Evolutionary conservation across 345 rosid genomes (phyloP), one percentile per base, ranked within the genome.

Genomic region (Salix caprea): DNA sequence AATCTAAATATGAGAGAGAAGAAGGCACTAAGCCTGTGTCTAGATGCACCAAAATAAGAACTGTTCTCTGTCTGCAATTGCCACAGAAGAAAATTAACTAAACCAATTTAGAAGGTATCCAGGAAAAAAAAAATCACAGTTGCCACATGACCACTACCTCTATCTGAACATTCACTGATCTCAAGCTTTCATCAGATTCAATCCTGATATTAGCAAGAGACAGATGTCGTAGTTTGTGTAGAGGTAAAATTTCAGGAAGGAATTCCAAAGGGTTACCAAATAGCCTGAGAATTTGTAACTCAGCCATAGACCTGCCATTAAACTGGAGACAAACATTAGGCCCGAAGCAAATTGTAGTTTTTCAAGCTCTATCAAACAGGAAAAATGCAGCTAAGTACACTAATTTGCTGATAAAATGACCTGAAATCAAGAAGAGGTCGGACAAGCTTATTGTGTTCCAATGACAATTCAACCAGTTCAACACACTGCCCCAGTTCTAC

Each of bases 401-500:
- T 67, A 26, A 58, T 75, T 34, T 62, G 76, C 72, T 76, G 64
- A 77, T 36, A 76, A 74, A 83, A 70, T 79, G 82, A 96, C 99
- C 99, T 96, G 97, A 92, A 96, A 89, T 96, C 99, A 78, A 96
- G 99, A 85, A 96, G 97, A 77, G 98, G 99, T 54, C 97, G 92
- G 64, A 96, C 83, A 73, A 96, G 97, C 84, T 88, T 94, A 86
- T 96, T 96, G 91, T 93, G 92, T 73, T 96, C 99, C 85, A 96
- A 81, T 14, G 99, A 96, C 79, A 96, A 79, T 74, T 96, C 99
- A 80, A 91, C 89, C 67, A 96, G 83, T 79, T 85, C 83, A 30
- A 88, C 87, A n/a, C 98, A 96, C 76, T 92, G 97, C 70, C 97
- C 87, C 87, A 96, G 88, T 84, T 96, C 99, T 80, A 74, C 99